Evolutionary conservation across 2,329 filamentous ascomycete genomes (phyloP), one percentile per base, ranked within the genome.

Genomic region (Ophiostoma sp.): DNA sequence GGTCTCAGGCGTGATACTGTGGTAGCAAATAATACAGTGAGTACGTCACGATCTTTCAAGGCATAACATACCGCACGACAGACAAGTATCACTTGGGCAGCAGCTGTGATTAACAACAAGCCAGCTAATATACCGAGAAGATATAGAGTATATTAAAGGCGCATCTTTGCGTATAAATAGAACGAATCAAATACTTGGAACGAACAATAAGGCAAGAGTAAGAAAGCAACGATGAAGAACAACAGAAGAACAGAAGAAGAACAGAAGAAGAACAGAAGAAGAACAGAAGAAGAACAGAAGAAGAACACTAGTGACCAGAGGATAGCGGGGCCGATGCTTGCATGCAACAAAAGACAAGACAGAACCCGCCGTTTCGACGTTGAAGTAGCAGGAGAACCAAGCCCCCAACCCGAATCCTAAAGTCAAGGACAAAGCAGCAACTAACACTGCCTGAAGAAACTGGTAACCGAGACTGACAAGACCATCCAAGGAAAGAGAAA

Each of bases 271-370:
- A 49, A 45, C n/a, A 45, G 12, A 12, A 45, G 12, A 45, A 45
- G 44, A 45, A 12, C 6, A 49, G 16, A 49, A 18, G 18, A 66
- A 52, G 36, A 40, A 11, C 49, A 66, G 1, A 62, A 18, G 9
- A 47, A 44, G 3, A 27, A 47, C 14, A 49, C 40, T n/a, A 0
- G 36, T 3, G n/a, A 18, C 49, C 18, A 14, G 18, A 11, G 8
- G 12, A 18, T 14, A 9, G n/a, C 27, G 9, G 38, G 55, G 55
- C 55, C 12, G 11, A 40, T 11, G 55, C 27, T 55, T 14, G 9
- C 16, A 60, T 60, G 55, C 55, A 60, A 16, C 55, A 60, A 60
- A 60, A 40, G 12, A 38, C 55, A 60, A 38, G 27, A 40, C 55
- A 60, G 55, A 60, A 16, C 55, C 55, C 27, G 55, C 55, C 55